A percentile compares a stretch with the other conserved stretches of the same genome.
phyloP scores from a whole-genome alignment of 768 basidiomycete genomes.

The Xerocomellus intermedius region DNA sequence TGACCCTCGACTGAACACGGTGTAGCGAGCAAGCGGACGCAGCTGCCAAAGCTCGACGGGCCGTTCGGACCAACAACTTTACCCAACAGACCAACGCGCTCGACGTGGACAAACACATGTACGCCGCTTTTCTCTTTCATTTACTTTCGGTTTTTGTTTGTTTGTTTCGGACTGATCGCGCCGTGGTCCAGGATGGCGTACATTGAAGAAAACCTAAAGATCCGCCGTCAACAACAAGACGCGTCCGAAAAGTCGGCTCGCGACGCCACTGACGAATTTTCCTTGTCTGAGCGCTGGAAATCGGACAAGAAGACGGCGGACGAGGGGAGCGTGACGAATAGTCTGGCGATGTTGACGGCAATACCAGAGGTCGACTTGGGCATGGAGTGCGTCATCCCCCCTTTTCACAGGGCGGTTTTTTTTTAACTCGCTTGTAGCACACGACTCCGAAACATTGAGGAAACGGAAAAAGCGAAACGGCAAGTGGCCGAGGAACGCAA shows the following conservation, averaged over 20 bases:
- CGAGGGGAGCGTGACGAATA: constrained; percentile 92
- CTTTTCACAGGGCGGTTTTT: too few relatives aligned
- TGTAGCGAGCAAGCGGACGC: constrained; percentile 61
- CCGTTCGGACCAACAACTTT: constrained; percentile 87
- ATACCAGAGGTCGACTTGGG: constrained; percentile 98
- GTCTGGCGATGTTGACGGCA: constrained; percentile 92
- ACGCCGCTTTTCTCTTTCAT: neutral
- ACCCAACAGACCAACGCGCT: constrained; percentile 95
- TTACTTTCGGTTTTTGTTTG: constrained; percentile 1
- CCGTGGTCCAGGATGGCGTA: constrained; percentile 75
- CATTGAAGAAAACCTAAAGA: constrained; percentile 89
- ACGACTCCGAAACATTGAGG: constrained; percentile 92
- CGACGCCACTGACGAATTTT: constrained; percentile 70
- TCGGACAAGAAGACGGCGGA: constrained; percentile 57
- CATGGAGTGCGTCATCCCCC: constrained; percentile 76
- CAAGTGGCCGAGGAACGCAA: constrained; percentile 73
- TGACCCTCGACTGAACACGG: too few relatives aligned
- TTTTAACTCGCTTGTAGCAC: constrained; percentile 47
- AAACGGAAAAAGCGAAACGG: constrained; percentile 95
- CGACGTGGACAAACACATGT: constrained; percentile 99
- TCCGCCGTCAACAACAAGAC: constrained; percentile 58
- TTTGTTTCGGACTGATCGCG: neutral
- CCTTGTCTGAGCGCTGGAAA: constrained; percentile 67
- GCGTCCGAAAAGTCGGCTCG: constrained; percentile 43
- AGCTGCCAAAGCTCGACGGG: constrained; percentile 67